Evolutionary conservation across 805 yeast species (phyloP).

Genomic region (Saturnispora besseyi): DNA sequence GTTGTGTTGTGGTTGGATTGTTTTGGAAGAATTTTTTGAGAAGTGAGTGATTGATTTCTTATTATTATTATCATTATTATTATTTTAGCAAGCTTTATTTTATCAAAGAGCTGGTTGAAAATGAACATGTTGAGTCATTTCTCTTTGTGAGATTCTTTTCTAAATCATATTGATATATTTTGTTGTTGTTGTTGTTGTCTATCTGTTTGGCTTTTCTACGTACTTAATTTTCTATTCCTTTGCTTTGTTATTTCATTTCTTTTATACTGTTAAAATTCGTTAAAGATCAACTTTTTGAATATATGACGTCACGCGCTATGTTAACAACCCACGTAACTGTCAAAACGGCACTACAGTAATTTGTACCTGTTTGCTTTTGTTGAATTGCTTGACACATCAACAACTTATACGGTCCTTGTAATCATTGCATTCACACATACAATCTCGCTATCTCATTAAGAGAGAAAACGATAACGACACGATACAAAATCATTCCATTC

Average conservation of each 20-base stretch:
- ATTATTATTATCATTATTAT: background rate
- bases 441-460: background rate
- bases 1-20: background rate
- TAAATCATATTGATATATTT: conserved; percentile 1
- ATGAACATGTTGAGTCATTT: background rate
- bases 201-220: conserved; percentile 1
- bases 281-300: background rate
- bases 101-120: conserved; percentile 3
- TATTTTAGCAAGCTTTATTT: conserved; percentile 1
- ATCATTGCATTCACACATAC: background rate
- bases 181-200: background rate
- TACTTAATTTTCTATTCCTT: conserved; percentile 5
- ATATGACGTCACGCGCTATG: conserved; percentile 1
- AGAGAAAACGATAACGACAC: background rate
- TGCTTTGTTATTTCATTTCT: conserved; percentile 2
- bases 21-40: conserved; percentile 3
- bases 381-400: too few relatives aligned
- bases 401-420: background rate
- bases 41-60: background rate
- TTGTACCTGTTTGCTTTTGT: too few relatives aligned
- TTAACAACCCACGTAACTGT: background rate
- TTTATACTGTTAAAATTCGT: background rate
- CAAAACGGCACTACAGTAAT: background rate
- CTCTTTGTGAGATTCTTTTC: conserved; percentile 7
- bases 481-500: background rate